Conservation (phyloP, 2,329 filamentous ascomycete species). For the Berkeleyomyces rouxiae region DNA sequence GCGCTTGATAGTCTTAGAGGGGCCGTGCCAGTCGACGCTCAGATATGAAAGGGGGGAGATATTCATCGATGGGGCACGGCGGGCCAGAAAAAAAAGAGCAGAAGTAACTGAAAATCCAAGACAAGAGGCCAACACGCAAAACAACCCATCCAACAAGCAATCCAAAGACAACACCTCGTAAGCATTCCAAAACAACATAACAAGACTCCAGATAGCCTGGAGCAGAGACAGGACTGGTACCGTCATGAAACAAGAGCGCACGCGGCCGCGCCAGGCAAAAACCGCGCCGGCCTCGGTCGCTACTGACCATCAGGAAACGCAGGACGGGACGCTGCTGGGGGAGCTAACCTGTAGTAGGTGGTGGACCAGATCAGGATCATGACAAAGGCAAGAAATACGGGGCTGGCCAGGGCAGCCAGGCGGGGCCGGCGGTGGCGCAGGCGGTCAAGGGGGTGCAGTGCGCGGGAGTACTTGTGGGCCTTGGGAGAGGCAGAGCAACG, state of each 20-base stretch:
- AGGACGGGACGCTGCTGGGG: not conserved
- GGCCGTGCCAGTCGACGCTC: not conserved
- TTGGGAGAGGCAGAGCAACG: not conserved
- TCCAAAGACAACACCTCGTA: not conserved
- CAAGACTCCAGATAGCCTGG: too few relatives aligned
- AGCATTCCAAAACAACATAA: too few relatives aligned
- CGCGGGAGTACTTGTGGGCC: not conserved
- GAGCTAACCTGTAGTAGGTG: constrained; percentile 6
- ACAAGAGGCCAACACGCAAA: not conserved
- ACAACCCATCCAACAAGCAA: not conserved
- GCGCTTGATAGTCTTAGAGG: not conserved
- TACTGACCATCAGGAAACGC: not conserved
- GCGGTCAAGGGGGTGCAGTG: not conserved
- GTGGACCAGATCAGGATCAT: constrained; percentile 11
- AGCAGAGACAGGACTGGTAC: not conserved
- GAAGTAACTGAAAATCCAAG: too few relatives aligned
- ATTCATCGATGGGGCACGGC: too few relatives aligned
- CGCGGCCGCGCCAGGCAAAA: too few relatives aligned
- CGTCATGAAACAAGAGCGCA: not conserved
- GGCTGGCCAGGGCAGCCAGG: not conserved
- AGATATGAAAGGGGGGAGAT: too few relatives aligned
- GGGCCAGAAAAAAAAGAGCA: too few relatives aligned
- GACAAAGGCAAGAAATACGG: constrained; percentile 2
- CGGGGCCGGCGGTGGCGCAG: constrained; percentile 14
- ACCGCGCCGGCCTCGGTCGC: not conserved